Conservation (phyloP, 169 alveolate species). For the Plasmodium inui region DNA sequence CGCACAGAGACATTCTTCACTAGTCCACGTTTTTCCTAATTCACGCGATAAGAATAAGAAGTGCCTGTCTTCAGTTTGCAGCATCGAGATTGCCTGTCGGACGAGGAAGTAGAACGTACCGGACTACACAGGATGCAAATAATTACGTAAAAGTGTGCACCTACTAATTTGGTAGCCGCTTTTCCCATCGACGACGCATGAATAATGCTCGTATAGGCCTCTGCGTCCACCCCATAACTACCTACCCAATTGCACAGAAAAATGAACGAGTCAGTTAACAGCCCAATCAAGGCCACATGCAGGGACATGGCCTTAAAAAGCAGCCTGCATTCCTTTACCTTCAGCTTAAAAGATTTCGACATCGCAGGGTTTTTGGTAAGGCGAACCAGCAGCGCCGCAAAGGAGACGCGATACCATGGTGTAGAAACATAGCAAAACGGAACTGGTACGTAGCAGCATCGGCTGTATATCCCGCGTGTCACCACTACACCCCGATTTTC, state of each 20-base stretch:
- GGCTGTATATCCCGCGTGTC: background rate
- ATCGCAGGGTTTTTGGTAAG: constrained; percentile 85
- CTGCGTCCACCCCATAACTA: background rate
- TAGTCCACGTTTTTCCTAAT: background rate
- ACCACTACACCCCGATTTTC: background rate
- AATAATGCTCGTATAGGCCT: background rate
- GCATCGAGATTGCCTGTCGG: background rate
- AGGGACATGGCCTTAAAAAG: constrained; percentile 82
- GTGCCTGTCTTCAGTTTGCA: background rate
- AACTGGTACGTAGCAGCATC: background rate
- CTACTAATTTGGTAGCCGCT: background rate
- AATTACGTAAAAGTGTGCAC: background rate
- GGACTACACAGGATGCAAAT: background rate
- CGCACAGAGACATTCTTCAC: background rate
- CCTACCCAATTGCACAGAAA: background rate
- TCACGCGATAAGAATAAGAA: background rate
- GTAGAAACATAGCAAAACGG: background rate
- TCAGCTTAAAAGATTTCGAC: constrained; percentile 84
- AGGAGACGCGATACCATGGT: background rate
- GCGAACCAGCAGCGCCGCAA: background rate
- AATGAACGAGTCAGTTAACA: constrained; percentile 66
- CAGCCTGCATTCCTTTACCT: constrained; percentile 81
- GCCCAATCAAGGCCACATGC: constrained; percentile 77
- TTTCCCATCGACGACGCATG: background rate
- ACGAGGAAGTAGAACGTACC: background rate